A percentile compares a stretch with the other conserved stretches of the same genome.
Conservation (phyloP, 441 rosid genomes). For the Populus tomentosa region DNA sequence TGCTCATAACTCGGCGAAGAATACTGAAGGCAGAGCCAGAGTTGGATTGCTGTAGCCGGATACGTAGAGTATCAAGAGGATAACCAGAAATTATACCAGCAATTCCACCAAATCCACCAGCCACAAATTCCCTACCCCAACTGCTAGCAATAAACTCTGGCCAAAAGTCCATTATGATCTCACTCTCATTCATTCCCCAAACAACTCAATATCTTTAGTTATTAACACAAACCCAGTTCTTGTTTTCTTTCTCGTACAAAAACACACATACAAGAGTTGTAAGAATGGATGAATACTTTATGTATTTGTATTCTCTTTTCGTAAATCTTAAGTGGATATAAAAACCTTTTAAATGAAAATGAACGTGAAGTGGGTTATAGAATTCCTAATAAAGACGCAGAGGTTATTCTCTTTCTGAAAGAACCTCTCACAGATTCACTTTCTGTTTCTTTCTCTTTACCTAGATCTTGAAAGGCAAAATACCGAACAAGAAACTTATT, state of each 20-base stretch:
- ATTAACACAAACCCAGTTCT: not conserved
- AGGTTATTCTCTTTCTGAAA: too few species aligned
- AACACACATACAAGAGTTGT: too few species aligned
- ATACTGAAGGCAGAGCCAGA: slow-evolving; percentile 68
- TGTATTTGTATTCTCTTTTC: too few species aligned
- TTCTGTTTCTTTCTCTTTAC: not conserved
- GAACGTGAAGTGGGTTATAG: not conserved
- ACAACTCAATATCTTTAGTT: not conserved
- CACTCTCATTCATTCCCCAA: not conserved
- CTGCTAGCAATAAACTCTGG: slow-evolving; percentile 28
- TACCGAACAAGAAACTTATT: too few species aligned
- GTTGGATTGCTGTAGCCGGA: slow-evolving; percentile 39
- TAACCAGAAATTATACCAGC: too few species aligned
- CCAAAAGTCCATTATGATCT: slow-evolving; percentile 25
- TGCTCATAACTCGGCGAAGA: slow-evolving; percentile 49
- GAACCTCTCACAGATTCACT: not conserved
- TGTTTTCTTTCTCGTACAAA: not conserved
- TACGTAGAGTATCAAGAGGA: not conserved
- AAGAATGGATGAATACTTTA: not conserved
- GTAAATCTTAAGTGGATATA: too few species aligned
- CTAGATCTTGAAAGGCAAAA: not conserved
- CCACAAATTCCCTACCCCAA: slow-evolving; percentile 46
- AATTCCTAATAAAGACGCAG: too few species aligned
- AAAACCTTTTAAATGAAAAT: too few species aligned
- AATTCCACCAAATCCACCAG: too few species aligned